Evolutionary conservation across 305 asterid genomes (phyloP), one percentile per base, ranked within the genome.

Genomic region (Fraxinus dipetala): DNA sequence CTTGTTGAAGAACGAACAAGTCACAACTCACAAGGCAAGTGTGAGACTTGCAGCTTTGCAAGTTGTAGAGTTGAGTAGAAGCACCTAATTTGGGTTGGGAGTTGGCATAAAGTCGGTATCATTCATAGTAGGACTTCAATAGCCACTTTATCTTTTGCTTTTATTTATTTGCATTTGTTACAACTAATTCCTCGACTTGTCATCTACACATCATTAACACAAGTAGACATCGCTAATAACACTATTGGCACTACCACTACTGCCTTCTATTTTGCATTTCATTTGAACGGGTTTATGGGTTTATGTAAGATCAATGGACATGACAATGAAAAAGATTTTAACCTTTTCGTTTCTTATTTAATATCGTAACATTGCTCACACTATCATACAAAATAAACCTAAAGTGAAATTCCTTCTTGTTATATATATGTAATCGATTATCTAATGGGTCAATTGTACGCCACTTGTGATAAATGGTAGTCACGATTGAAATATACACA

Each of bases 101-200:
- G 75, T 69, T 69, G 75, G 75, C 75, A 69, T 69, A 69, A 69
- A 69, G 75, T 69, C 75, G 5, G 40, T 69, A 69, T 69, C 75
- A 30, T 69, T 14, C 75, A 69, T 13, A 30, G 6, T 69, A 13
- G 22, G 40, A 69, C 75, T 69, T 69, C 36, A 67, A 67, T 67
- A 13, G 13, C 36, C 75, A 69, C 40, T 69, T 30, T 69, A 69
- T 13, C 75, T 69, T 69, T 69, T 69, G 38, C 38, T 67, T 65
- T 67, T 67, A 67, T 28, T 67, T 67, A 28, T 26, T 67, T 67
- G 18, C 22, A 69, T 69, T 69, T 34, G 40, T 69, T 28, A 69
- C 75, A 69, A 69, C 75, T 69, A 69, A 69, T 69, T 69, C 75
- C 4, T 4, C 40, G 4, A 30, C 22, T 69, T 30, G 4, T 69